Percentiles rank a stretch among this genome's conserved stretches.
Conservation (phyloP, 306 rosid species). For the Macrotyloma uniflorum region DNA sequence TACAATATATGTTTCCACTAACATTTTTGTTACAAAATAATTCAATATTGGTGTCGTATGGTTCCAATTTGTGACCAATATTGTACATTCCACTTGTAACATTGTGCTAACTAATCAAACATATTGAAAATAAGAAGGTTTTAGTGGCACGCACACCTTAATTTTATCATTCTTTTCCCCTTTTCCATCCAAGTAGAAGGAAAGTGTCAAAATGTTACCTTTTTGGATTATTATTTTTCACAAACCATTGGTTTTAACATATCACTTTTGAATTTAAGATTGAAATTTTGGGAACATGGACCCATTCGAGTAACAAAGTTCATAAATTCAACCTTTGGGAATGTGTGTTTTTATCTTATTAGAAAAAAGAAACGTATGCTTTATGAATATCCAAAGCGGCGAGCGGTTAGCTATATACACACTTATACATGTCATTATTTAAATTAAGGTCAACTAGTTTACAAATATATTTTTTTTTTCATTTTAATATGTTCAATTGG, state of each 20-base stretch:
- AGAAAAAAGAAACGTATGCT: background rate
- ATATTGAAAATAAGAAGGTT: too few relatives aligned
- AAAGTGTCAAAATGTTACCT: background rate
- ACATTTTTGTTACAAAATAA: background rate
- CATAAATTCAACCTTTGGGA: background rate
- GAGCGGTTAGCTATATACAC: background rate
- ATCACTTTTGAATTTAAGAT: background rate
- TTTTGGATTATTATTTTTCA: background rate
- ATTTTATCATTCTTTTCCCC: background rate
- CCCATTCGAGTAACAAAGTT: background rate
- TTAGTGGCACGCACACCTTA: background rate
- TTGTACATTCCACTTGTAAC: background rate
- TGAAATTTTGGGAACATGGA: background rate
- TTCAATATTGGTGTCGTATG: constrained; percentile 27
- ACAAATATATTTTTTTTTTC: too few relatives aligned
- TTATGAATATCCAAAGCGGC: background rate
- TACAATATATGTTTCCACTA: background rate
- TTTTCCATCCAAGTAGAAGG: constrained; percentile 15
- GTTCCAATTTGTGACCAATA: background rate
- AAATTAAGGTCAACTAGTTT: constrained; percentile 6
- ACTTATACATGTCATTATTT: background rate
- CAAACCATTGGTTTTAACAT: background rate
- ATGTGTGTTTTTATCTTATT: background rate
- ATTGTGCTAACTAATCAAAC: background rate
- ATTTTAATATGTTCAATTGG: too few relatives aligned